Conservation (phyloP, 1,139 yeast species). For the Sporopachydermia cereana region DNA sequence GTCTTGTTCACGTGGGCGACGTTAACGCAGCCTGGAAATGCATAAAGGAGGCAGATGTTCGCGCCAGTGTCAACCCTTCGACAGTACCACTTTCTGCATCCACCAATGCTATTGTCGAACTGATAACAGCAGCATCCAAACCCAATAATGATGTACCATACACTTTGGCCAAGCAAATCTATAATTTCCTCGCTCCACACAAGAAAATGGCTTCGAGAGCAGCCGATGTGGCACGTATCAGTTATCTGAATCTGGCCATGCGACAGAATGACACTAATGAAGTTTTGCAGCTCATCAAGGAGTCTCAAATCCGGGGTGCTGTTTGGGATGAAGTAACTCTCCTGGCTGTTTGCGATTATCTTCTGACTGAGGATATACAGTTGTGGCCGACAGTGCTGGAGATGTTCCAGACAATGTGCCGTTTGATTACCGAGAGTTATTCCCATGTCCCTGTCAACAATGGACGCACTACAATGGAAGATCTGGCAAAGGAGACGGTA, state of each 20-base stretch:
- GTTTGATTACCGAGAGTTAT: constrained; percentile 15
- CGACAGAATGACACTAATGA: constrained; percentile 12
- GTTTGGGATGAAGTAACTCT: constrained; percentile 24
- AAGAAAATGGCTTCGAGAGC: constrained; percentile 11
- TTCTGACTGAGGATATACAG: constrained; percentile 13
- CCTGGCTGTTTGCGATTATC: constrained; percentile 14
- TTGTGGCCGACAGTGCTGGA: neutral
- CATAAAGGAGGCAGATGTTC: too few relatives aligned
- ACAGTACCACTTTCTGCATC: too few relatives aligned
- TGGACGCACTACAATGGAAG: constrained; percentile 8
- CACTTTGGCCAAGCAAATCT: constrained; percentile 16
- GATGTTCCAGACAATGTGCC: constrained; percentile 15
- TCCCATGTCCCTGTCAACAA: constrained; percentile 10
- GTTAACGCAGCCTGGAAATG: constrained; percentile 23
- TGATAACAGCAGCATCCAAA: constrained; percentile 15
- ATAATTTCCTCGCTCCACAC: constrained; percentile 19
- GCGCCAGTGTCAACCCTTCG: too few relatives aligned
- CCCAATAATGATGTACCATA: constrained; percentile 13
- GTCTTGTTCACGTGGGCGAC: constrained; percentile 16
- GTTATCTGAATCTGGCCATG: constrained; percentile 15
- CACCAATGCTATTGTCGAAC: constrained; percentile 14
- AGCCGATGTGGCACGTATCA: constrained; percentile 15
- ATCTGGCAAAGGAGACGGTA: constrained; percentile 7
- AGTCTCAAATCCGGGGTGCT: constrained; percentile 20
- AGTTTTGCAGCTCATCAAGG: constrained; percentile 21